Evolutionary conservation across 495 filamentous ascomycete genomes (phyloP), one percentile per base, ranked within the genome.

Genomic region (Staphylotrichum tortipilum): DNA sequence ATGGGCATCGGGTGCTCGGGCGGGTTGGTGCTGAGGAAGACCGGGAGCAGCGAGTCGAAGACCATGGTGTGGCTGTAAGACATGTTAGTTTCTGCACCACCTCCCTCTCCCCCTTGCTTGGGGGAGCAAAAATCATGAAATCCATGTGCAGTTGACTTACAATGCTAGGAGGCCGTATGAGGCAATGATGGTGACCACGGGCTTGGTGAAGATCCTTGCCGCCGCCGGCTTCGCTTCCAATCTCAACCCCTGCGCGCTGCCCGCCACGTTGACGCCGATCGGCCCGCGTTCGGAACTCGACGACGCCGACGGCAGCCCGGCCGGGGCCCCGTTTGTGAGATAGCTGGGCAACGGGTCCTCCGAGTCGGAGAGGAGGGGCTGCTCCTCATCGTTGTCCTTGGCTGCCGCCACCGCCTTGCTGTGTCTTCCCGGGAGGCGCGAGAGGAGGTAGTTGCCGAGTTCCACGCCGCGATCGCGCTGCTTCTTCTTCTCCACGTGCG

Each of bases 81-180:
- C n/a, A n/a, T n/a, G n/a, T n/a, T n/a, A n/a, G n/a, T n/a, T n/a
- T n/a, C n/a, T n/a, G n/a, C n/a, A n/a, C n/a, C n/a, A n/a, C n/a
- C n/a, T n/a, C n/a, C n/a, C n/a, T n/a, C n/a, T n/a, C n/a, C n/a
- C n/a, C n/a, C n/a, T n/a, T n/a, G n/a, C n/a, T n/a, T n/a, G n/a
- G n/a, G 6, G 19, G 10, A 5, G 21, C 29, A 57, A 63, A 7
- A 62, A 47, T 15, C 17, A 10, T 21, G n/a, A 2, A 24, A 3
- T 4, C 5, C 17, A 14, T 1, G 2, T 10, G 9, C 10, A 4
- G 26, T 15, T 30, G 21, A 84, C 89, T 80, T 78, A 95, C 87
- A 94, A 96, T 52, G 92, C 92, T 24, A 98, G 76, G 58, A 98
- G 87, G 31, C 92, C 94, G 59, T 92, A 95, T 44, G 82, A 86